Conservation (phyloP, 2,329 filamentous ascomycete species). For the Neobulgaria alba region DNA sequence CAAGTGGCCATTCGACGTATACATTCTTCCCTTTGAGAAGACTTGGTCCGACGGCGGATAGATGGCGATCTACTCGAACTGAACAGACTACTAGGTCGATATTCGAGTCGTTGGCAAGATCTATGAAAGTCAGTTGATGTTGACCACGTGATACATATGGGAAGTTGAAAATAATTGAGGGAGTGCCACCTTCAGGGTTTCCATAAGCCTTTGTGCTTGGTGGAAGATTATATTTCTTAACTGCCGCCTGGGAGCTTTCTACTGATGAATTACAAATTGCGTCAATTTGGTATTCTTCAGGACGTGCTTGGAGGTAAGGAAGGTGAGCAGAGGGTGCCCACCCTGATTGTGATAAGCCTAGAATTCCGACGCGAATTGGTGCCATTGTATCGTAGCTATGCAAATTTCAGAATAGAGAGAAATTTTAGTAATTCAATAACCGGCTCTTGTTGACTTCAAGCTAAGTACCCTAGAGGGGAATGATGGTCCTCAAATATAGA, state of each 20-base stretch:
- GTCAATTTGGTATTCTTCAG: slow-evolving; percentile 35
- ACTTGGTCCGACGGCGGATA: slow-evolving; percentile 33
- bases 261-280: slow-evolving; percentile 41
- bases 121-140: slow-evolving; percentile 2
- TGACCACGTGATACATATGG: background rate
- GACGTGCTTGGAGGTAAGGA: slow-evolving; percentile 18
- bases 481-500: no score
- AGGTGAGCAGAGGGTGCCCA: slow-evolving; percentile 33
- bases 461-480: no score
- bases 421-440: no score
- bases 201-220: slow-evolving; percentile 35
- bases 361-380: slow-evolving; percentile 18
- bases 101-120: slow-evolving; percentile 37
- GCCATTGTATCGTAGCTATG: no score
- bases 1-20: background rate
- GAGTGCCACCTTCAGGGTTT: slow-evolving; percentile 25
- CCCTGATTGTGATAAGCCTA: slow-evolving; percentile 16
- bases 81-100: slow-evolving; percentile 40
- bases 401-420: no score
- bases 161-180: background rate
- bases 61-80: slow-evolving; percentile 37
- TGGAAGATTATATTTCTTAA: slow-evolving; percentile 32
- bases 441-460: no score
- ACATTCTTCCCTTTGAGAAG: slow-evolving; percentile 5
- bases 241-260: slow-evolving; percentile 34